Evolutionary conservation across 805 yeast species (phyloP), one percentile per base, ranked within the genome.

Genomic region (Teunomyces panamensis): DNA sequence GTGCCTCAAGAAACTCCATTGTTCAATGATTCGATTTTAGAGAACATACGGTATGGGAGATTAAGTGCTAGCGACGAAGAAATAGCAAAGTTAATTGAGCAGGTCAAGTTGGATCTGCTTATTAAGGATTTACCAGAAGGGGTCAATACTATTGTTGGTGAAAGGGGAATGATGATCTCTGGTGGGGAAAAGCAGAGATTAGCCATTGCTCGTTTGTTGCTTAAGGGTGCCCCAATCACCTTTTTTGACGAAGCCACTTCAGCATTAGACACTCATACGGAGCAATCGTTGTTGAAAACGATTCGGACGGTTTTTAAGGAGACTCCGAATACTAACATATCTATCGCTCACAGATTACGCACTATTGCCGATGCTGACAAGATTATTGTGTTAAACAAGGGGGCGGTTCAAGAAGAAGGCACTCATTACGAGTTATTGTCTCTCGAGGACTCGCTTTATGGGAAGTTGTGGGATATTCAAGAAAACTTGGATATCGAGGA

Each of bases 111-210:
- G 51, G 79, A 79, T 51, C 64, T 68, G 20, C 69, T 92, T 42
- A 75, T 92, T 11, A 56, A 64, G 5, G 87, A 84, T 39, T 67
- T 94, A 42, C 98, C 99, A 0, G 87, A 87, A 10, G 97, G 97
- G 1, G 72, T 79, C 35, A 73, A 85, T 27, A 94, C 98, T 0
- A 74, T 88, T 49, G 99, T 94, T 13, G 99, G 99, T 43, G 99
- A 94, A 65, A 75, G 95, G 61, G 99, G 99, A n/a, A 78, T 94
- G 78, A 94, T 94, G 99, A 91, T 94, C 42, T 89, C 97, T 24
- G 99, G 99, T n/a, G 99, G 99, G 51, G 99, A 94, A 64, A 91
- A 94, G 64, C 99, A 94, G 68, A 74, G 99, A 52, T 73, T 94
- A 37, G 98, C 99, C 0, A 89, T 94, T 54, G 94, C 97, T 0